Conservation (phyloP, 352 stramenopile species). For the Saprolegnia diclina region DNA sequence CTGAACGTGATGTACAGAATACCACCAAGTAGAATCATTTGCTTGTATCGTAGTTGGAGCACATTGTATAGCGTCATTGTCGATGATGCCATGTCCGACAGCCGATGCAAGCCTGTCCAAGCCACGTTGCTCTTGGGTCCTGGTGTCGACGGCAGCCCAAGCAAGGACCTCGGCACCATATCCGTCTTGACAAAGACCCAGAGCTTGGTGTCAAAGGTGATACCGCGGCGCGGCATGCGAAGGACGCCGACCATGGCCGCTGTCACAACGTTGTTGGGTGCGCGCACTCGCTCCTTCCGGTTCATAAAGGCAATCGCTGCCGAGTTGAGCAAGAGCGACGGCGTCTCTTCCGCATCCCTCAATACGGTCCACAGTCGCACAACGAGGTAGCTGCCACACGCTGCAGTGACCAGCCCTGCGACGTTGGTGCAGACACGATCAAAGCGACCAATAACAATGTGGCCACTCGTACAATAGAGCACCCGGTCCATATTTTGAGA, state of each 20-base stretch:
- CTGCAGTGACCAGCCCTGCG: background rate
- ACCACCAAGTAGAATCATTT: background rate
- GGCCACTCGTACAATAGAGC: background rate
- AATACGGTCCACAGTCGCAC: background rate
- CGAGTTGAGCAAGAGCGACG: background rate
- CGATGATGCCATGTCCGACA: background rate
- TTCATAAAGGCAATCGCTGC: background rate
- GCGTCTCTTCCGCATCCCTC: background rate
- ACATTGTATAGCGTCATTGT: background rate
- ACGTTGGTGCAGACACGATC: no score
- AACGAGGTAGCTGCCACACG: background rate
- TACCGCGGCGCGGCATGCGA: background rate
- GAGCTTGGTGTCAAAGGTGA: slow-evolving; percentile 2
- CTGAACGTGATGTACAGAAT: background rate
- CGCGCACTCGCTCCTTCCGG: no score
- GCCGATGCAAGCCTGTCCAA: background rate
- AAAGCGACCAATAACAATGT: background rate
- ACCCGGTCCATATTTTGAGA: slow-evolving; percentile 9
- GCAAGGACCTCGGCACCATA: background rate
- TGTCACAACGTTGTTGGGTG: background rate
- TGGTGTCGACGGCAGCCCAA: background rate
- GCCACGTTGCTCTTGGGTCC: background rate
- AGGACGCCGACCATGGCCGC: background rate
- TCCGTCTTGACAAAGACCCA: background rate
- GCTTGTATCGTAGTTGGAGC: background rate